Percentiles rank a stretch among this genome's conserved stretches.
phyloP scores from a whole-genome alignment of 192 early-diverging fungal genomes.

The Dispira simplex region DNA sequence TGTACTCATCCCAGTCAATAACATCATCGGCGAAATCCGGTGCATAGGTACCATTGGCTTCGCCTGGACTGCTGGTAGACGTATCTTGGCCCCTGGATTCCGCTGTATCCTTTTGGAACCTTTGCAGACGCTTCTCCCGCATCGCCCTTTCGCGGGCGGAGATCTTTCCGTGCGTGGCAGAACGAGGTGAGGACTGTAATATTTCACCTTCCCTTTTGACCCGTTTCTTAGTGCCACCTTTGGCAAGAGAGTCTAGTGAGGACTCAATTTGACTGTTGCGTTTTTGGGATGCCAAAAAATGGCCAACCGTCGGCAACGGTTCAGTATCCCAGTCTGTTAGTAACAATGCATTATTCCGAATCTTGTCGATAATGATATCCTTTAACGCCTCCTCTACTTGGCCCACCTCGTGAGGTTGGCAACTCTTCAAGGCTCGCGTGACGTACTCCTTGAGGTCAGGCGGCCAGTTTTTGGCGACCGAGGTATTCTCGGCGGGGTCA shows the following conservation, averaged over 20 bases:
- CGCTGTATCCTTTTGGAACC: background rate
- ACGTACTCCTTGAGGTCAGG: constrained; percentile 7
- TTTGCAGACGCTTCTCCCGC: background rate
- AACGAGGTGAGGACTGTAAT: background rate
- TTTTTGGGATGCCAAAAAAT: too few relatives aligned
- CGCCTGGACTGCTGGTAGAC: background rate
- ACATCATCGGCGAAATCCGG: constrained; percentile 30
- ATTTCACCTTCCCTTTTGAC: background rate
- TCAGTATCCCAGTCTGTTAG: constrained; percentile 1
- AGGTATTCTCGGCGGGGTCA: background rate
- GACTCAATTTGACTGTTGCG: too few relatives aligned
- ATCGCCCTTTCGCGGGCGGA: background rate
- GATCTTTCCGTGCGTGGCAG: background rate
- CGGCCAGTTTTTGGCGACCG: constrained; percentile 7
- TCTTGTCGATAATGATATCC: constrained; percentile 1
- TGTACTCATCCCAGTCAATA: constrained; percentile 61
- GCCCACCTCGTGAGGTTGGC: background rate
- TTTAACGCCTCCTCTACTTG: background rate
- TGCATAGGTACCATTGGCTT: background rate
- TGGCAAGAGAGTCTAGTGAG: background rate
- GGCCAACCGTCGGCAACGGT: background rate
- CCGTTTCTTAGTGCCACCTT: background rate
- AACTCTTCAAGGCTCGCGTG: background rate
- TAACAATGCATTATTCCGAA: background rate
- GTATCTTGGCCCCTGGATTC: background rate